Evolutionary conservation across 495 filamentous ascomycete genomes (phyloP), one percentile per base, ranked within the genome.

Genomic region (Staphylotrichum longicolle): DNA sequence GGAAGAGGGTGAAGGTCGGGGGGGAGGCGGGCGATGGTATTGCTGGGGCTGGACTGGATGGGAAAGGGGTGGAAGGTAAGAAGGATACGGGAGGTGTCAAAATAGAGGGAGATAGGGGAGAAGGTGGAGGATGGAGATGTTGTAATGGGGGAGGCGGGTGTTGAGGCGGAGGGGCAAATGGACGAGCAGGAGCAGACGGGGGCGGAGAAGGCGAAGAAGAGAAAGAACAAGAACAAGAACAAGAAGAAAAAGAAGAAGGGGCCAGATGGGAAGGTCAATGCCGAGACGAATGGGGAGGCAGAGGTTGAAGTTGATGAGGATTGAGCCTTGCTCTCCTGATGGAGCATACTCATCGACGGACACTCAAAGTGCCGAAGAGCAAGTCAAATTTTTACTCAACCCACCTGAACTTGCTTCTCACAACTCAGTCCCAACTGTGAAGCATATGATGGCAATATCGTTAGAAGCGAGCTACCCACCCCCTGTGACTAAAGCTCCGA

Each of bases 141-240:
- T 44, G 58, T 46, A 0, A 60, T 54, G 58, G 42, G 15, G 7
- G 58, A 60, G 7, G 33, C 8, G 8, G n/a, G 20, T 1, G 33
- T 12, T 20, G 58, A 32, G 11, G 42, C 5, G 3, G 63, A 65
- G 53, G 42, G 1, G 14, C 40, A n/a, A 3, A 65, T 57, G 61
- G 55, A 58, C 12, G 59, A 45, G 12, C 60, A 12, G 7, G 46
- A 15, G 47, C 20, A 51, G 64, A 60, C 42, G 55, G 74, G 72
- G n/a, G 79, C 78, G 64, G 82, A 82, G 67, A 82, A 76, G 54
- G 83, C 79, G 69, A 83, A 80, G 71, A 83, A 76, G 65, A 78
- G 68, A 61, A 27, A 27, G 20, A 27, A 27, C 20, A 78, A 76
- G 74, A 77, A 77, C 56, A 70, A 65, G 58, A 68, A 73, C 61